A percentile compares a stretch with the other conserved stretches of the same genome.
Conservation (phyloP, 1,284 basidiomycete species). For the Cryptococcus hybrid region DNA sequence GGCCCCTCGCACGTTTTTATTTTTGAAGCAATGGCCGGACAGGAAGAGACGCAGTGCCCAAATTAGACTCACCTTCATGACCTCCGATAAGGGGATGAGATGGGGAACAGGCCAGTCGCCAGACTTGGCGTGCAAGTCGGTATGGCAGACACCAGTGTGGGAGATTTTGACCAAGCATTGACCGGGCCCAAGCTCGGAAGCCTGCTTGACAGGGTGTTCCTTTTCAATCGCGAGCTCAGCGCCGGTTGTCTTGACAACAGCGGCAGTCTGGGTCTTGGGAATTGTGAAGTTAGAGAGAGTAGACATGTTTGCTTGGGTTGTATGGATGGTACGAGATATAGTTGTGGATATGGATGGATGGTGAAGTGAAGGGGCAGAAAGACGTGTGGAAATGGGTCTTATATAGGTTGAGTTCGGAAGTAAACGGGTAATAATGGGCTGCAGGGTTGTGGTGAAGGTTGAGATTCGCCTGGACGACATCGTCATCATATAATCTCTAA, state of each 20-base stretch:
- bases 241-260: constrained; percentile 56
- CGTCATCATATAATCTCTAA: no score
- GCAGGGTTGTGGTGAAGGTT: no score
- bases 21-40: no score
- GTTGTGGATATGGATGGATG: neutral
- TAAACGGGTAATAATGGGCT: neutral
- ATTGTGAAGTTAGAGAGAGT: constrained; percentile 40
- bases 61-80: neutral
- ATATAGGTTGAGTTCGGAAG: no score
- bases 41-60: no score
- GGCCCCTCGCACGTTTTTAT: no score
- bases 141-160: constrained; percentile 58
- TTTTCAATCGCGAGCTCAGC: constrained; percentile 40
- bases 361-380: neutral
- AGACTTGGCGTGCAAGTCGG: constrained; percentile 59
- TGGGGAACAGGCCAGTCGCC: constrained; percentile 69
- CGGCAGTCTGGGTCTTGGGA: constrained; percentile 63
- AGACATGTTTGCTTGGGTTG: neutral
- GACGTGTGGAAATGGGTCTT: neutral
- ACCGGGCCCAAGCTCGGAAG: constrained; percentile 66
- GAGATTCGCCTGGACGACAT: no score
- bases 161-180: constrained; percentile 76
- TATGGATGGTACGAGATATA: neutral
- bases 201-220: constrained; percentile 58
- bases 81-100: constrained; percentile 69